Evolutionary conservation across 2,329 filamentous ascomycete species (phyloP).

Genomic region (Zymoseptoria crescenta): DNA sequence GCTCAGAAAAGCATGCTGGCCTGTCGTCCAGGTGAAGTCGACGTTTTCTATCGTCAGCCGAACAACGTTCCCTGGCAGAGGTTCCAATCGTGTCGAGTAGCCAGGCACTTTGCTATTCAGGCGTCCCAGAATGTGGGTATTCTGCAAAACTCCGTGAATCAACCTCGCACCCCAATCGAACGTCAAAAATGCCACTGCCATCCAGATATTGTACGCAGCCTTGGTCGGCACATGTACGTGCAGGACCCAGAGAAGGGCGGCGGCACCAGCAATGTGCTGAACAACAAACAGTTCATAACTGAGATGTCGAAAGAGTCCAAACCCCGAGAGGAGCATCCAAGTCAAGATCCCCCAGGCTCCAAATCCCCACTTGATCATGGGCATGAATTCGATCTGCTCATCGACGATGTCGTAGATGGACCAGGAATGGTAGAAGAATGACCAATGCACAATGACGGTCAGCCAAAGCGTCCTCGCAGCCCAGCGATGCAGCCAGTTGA

Average conservation of each 20-base stretch:
- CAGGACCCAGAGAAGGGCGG: slow-evolving; percentile 42
- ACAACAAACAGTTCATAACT: slow-evolving; percentile 49
- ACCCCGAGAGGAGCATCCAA: slow-evolving; percentile 46
- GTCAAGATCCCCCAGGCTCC: slow-evolving; percentile 45
- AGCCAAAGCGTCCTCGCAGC: slow-evolving; percentile 45
- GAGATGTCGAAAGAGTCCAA: slow-evolving; percentile 41
- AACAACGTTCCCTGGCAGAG: slow-evolving; percentile 49
- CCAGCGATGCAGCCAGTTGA: slow-evolving; percentile 50
- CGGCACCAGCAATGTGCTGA: slow-evolving; percentile 46
- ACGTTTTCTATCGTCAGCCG: slow-evolving; percentile 49
- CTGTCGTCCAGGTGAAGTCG: slow-evolving; percentile 51
- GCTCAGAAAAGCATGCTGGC: slow-evolving; percentile 56
- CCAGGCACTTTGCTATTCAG: slow-evolving; percentile 11
- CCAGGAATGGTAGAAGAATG: slow-evolving; percentile 49
- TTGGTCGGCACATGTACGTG: slow-evolving; percentile 41
- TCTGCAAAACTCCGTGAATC: slow-evolving; percentile 20
- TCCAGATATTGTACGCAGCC: slow-evolving; percentile 25
- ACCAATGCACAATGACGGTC: slow-evolving; percentile 47
- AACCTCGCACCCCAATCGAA: slow-evolving; percentile 26
- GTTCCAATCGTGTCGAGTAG: slow-evolving; percentile 22
- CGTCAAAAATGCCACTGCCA: slow-evolving; percentile 23
- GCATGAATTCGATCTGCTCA: slow-evolving; percentile 42
- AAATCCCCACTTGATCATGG: slow-evolving; percentile 44
- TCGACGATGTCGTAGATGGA: slow-evolving; percentile 43
- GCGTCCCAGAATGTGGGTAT: slow-evolving; percentile 18